Base-by-base conservation (phyloP, 352 stramenopile genomes). In the Aphanomyces stellatus region DNA sequence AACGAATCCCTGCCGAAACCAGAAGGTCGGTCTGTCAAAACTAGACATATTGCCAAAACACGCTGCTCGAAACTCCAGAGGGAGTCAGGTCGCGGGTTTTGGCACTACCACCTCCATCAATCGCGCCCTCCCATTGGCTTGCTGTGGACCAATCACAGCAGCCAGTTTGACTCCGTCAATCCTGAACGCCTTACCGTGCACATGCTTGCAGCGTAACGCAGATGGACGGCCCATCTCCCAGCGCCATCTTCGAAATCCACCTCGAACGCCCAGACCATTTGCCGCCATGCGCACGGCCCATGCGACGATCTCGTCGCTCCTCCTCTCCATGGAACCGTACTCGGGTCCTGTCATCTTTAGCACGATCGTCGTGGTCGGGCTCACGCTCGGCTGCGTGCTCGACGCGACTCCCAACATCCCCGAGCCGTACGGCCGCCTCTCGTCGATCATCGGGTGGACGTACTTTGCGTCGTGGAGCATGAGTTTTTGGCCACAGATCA, bases 401-500 rank as follows among this genome's bases (percentile, higher is more conserved):
- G 60, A 91, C 51, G 85, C 81, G 34, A 93, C 91, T 60, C 80
- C 80, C 48, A 81, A 91, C 69, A 89, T 93, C 68, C 85, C 85
- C 4, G 71, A 84, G 69, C 85, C 82, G 17, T 96, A 84, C 77
- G 90, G 92, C 61, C 79, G 85, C 67, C 69, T 95, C 33, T 95
- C 85, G 43, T 89, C 80, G 30, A 86, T 95, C 69, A 77, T 96
- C n/a, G 90, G 90, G 7, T 97, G 88, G 88, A 77, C 93, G 65
- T 97, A 97, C 78, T 97, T 97, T 67, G 85, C 85, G 69, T 90
- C 84, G 70, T 97, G 90, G 87, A 93, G 81, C 70, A 75, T 95
- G 62, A 91, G 80, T 66, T 94, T 96, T 69, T 96, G 95, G 72
- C 85, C 95, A 28, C 93, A 99, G 75, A 85, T 98, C 17, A 84